Evolutionary conservation across 2,329 filamentous ascomycete genomes (phyloP), one percentile per base, ranked within the genome.

Genomic region (Alternaria sp.): DNA sequence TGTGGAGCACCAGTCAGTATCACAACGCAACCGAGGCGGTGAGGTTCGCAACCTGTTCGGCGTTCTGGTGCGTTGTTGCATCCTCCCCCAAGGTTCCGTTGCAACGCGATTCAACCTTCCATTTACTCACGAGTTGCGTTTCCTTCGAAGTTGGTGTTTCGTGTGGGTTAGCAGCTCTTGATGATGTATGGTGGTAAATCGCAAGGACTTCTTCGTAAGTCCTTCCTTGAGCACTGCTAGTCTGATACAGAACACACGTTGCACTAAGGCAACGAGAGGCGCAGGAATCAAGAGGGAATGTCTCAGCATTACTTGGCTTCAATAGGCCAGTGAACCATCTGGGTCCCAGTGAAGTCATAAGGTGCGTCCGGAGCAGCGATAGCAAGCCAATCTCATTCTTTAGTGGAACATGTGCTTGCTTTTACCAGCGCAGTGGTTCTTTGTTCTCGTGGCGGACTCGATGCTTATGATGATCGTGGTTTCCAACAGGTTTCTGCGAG

Each of bases 21-120:
- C 54, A 62, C 55, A 34, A 56, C 40, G 55, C 40, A 54, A 58
- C 20, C 51, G 22, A 43, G 45, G 62, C 57, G 55, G 64, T 66
- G 53, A 60, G 59, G 53, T 61, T 51, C 40, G 50, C 56, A 64
- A 50, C 27, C 57, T 46, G 51, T 54, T 45, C 51, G 51, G 51
- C 51, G 51, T 43, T 14, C 10, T 44, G 38, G 32, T 10, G 9
- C 10, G 14, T 41, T 28, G 56, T 46, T 48, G 20, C 34, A 57
- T 40, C n/a, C 22, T 49, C 41, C 28, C 27, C 34, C 14, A 27
- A n/a, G 28, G 27, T n/a, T 32, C 51, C 4, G 28, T n/a, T 22
- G 18, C 27, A 18, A 54, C 25, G 51, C 46, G 14, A 50, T 38
- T 50, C 6, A 10, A 22, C 14, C n/a, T 18, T 14, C 36, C 20